These are phyloP conservation scores for Fusarium luffae DNA, from an alignment of 2,329 filamentous ascomycete species.

Conservation along the genomic window DNA sequence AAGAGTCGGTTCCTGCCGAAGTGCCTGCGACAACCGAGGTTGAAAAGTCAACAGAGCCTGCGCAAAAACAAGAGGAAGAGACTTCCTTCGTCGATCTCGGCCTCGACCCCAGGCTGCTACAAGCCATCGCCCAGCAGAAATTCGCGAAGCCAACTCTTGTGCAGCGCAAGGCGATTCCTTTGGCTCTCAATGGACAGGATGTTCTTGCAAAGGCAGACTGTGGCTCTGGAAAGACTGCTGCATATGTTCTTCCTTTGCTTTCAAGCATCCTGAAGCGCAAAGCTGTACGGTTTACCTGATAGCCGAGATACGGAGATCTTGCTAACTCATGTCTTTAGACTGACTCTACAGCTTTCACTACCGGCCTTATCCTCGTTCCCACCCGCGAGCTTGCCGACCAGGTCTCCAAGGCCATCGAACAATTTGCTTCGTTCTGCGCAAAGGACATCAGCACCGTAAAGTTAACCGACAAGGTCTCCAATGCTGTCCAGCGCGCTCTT, in stretches of 20 bases:
- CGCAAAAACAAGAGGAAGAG: constrained; percentile 46
- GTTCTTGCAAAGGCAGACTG: constrained; percentile 93
- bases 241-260: constrained; percentile 90
- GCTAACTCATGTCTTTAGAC: constrained; percentile 51
- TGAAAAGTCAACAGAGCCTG: constrained; percentile 43
- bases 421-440: constrained; percentile 83
- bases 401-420: constrained; percentile 80
- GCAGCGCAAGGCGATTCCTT: constrained; percentile 86
- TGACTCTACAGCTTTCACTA: constrained; percentile 65
- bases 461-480: constrained; percentile 88
- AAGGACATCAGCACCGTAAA: constrained; percentile 87
- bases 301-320: background rate
- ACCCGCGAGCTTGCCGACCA: constrained; percentile 95
- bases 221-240: constrained; percentile 97
- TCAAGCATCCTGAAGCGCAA: constrained; percentile 86
- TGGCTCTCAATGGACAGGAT: constrained; percentile 88
- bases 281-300: constrained; percentile 56
- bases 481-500: constrained; percentile 86
- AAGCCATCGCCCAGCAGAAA: constrained; percentile 85
- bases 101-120: constrained; percentile 85
- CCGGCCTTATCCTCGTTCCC: constrained; percentile 90
- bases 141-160: constrained; percentile 90
- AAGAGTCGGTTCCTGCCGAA: constrained; percentile 56
- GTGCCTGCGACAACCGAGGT: constrained; percentile 44
- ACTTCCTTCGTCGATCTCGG: constrained; percentile 79